Conservation (phyloP, 371 early-diverging fungal genomes). For the Mucor lusitanicus region DNA sequence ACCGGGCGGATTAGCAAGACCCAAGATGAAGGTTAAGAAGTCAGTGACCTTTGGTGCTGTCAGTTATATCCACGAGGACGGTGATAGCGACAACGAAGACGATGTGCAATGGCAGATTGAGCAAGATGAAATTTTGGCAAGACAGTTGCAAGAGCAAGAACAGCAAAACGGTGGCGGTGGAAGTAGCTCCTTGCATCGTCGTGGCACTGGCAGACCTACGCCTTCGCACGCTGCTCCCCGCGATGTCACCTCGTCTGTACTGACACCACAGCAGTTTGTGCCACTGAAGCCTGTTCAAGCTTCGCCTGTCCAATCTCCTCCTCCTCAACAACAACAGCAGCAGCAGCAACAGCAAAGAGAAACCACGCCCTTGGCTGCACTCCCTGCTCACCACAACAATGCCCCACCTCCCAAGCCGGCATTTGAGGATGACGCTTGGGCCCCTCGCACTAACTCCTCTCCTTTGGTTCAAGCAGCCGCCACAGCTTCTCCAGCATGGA, state of each 20-base stretch:
- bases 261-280: constrained; percentile 17
- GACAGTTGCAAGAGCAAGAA: constrained; percentile 73
- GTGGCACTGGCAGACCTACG: constrained; percentile 50
- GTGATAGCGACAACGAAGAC: constrained; percentile 18
- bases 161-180: constrained; percentile 17
- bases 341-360: background rate
- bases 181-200: constrained; percentile 29
- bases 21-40: constrained; percentile 37
- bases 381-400: background rate
- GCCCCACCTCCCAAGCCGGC: constrained; percentile 17
- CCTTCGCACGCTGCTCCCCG: constrained; percentile 43
- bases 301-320: constrained; percentile 16
- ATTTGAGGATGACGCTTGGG: constrained; percentile 63
- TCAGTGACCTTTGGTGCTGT: constrained; percentile 48
- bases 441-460: constrained; percentile 40
- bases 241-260: constrained; percentile 28
- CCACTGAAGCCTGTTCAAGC: constrained; percentile 38
- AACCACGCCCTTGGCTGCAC: background rate
- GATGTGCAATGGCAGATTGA: constrained; percentile 48
- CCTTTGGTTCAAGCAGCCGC: constrained; percentile 12
- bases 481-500: constrained; percentile 2
- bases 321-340: background rate
- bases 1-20: background rate
- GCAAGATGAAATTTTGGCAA: constrained; percentile 76
- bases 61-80: constrained; percentile 42